These are phyloP conservation scores for Leucoagaricus sp. DNA, from an alignment of 1,284 basidiomycete species.

Conservation along the genomic window DNA sequence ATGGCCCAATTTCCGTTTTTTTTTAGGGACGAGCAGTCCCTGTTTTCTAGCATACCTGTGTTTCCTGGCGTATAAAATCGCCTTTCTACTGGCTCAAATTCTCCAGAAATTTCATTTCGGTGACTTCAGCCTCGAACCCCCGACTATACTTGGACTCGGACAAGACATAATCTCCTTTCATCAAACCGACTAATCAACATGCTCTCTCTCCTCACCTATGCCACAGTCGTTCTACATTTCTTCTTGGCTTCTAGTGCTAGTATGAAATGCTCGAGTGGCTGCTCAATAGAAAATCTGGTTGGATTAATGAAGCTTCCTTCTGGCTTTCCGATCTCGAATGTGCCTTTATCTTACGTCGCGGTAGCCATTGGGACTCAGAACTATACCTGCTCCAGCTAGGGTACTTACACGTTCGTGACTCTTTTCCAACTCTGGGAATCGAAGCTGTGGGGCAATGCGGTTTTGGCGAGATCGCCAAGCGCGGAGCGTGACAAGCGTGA, in stretches of 20 bases:
- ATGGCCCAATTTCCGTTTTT: too few species aligned
- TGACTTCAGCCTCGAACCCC: too few species aligned
- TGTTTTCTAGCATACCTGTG: too few species aligned
- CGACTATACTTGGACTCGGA: too few species aligned
- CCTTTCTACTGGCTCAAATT: neutral
- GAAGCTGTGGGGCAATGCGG: too few species aligned
- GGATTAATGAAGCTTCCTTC: constrained; percentile 18
- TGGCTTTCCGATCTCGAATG: constrained; percentile 31
- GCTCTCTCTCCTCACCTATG: constrained; percentile 1
- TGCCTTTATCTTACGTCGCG: constrained; percentile 40
- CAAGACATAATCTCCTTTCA: too few species aligned
- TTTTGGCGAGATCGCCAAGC: too few species aligned
- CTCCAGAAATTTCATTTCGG: too few species aligned
- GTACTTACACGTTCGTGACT: constrained; percentile 42
- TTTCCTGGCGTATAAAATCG: too few species aligned
- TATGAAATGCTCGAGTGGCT: constrained; percentile 18
- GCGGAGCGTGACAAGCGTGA: too few species aligned
- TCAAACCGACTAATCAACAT: neutral
- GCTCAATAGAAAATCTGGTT: constrained; percentile 14
- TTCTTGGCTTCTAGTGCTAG: neutral
- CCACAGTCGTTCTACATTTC: constrained; percentile 4
- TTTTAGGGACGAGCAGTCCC: too few species aligned
- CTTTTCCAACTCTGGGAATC: too few species aligned
- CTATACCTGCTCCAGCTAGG: constrained; percentile 41
- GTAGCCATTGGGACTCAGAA: constrained; percentile 49